These are phyloP conservation scores for Didymella exigua DNA, from an alignment of 2,329 filamentous ascomycete species.

Conservation along the genomic window DNA sequence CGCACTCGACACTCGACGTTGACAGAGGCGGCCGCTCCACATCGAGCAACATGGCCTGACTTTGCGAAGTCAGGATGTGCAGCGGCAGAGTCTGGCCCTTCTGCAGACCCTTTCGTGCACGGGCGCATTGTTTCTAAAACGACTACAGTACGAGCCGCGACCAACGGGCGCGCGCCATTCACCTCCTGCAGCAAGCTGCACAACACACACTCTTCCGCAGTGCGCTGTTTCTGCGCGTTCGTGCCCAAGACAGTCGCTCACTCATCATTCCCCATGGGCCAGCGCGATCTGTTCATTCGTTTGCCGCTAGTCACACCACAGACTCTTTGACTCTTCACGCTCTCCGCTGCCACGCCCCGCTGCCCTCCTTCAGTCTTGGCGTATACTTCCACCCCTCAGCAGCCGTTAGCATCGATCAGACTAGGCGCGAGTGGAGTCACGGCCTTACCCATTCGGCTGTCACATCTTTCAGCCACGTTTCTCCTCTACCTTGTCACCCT, in stretches of 20 bases:
- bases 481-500: constrained; percentile 23
- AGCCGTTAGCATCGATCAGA: constrained; percentile 10
- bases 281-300: constrained; percentile 2
- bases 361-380: constrained; percentile 15
- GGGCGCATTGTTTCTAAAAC: constrained; percentile 9
- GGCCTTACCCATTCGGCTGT: constrained; percentile 28
- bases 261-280: constrained; percentile 2
- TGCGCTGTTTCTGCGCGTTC: constrained; percentile 12
- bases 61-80: constrained; percentile 18
- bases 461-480: constrained; percentile 36
- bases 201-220: constrained; percentile 11
- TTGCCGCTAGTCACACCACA: constrained; percentile 2
- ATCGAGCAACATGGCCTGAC: constrained; percentile 8
- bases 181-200: constrained; percentile 16
- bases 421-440: constrained; percentile 26
- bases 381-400: constrained; percentile 13
- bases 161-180: constrained; percentile 13
- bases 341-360: constrained; percentile 19
- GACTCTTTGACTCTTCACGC: not conserved
- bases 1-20: not conserved
- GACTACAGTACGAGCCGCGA: constrained; percentile 10
- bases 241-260: constrained; percentile 14
- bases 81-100: constrained; percentile 15
- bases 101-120: constrained; percentile 8
- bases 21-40: not conserved